Percentiles rank a stretch among this genome's conserved stretches.
These are phyloP conservation scores for Trichophyton benhamiae DNA, from an alignment of 2,329 filamentous ascomycete species.

Conservation along the genomic window DNA sequence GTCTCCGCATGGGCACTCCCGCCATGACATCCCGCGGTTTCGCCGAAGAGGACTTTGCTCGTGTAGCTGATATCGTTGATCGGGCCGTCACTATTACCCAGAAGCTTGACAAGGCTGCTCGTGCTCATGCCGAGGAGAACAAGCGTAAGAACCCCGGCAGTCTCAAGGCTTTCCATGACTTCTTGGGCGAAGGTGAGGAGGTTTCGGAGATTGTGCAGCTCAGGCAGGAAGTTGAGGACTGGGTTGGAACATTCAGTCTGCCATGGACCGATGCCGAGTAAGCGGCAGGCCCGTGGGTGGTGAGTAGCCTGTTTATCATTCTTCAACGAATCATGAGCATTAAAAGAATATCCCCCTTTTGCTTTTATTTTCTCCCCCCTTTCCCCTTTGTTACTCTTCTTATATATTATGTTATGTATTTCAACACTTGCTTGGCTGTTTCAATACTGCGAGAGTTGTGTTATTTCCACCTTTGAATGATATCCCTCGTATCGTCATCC, in stretches of 20 bases:
- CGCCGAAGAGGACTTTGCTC: slow-evolving; percentile 71
- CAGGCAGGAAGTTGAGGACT: slow-evolving; percentile 78
- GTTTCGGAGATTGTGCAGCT: slow-evolving; percentile 72
- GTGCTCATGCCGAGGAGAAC: slow-evolving; percentile 63
- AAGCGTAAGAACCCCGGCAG: slow-evolving; percentile 95
- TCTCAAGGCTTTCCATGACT: slow-evolving; percentile 95
- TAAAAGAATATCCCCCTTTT: not conserved
- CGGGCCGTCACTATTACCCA: slow-evolving; percentile 68
- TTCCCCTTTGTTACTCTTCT: not conserved
- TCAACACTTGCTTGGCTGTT: not conserved
- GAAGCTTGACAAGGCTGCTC: slow-evolving; percentile 54
- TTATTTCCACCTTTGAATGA: not conserved
- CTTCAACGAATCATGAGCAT: slow-evolving; percentile 1
- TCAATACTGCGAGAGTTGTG: not conserved
- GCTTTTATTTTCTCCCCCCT: not conserved
- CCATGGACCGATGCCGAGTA: slow-evolving; percentile 44
- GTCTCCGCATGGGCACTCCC: slow-evolving; percentile 84
- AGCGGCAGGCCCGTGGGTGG: not conserved
- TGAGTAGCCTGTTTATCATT: not conserved
- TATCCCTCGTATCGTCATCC: not conserved
- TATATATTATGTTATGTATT: not conserved
- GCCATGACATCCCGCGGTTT: slow-evolving; percentile 98
- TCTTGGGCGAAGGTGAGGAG: slow-evolving; percentile 67
- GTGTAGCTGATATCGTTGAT: slow-evolving; percentile 76
- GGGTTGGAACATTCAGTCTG: slow-evolving; percentile 83